A percentile compares a stretch with the other conserved stretches of the same genome.
These are phyloP conservation scores for Globisporangium camurandrum DNA, from an alignment of 352 stramenopile species.

Conservation along the genomic window DNA sequence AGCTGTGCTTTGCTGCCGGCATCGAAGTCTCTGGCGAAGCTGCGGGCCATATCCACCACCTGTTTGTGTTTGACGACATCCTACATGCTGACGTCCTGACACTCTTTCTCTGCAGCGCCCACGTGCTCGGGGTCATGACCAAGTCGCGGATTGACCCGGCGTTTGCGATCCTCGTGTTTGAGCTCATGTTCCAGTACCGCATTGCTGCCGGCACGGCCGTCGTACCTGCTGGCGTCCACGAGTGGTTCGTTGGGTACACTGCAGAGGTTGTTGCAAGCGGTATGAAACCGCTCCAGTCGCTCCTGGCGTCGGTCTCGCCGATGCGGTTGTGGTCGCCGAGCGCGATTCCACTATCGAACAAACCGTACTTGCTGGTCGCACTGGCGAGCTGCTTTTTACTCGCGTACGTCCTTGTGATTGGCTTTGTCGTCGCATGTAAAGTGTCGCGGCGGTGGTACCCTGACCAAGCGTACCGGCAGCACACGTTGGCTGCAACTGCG, in stretches of 20 bases:
- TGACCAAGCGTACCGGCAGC: too few species aligned
- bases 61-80: constrained; percentile 24
- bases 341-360: not conserved
- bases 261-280: not conserved
- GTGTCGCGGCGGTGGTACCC: not conserved
- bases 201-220: not conserved
- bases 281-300: not conserved
- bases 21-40: constrained; percentile 14
- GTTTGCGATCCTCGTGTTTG: constrained; percentile 18
- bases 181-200: constrained; percentile 12
- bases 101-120: constrained; percentile 21
- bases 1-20: constrained; percentile 17
- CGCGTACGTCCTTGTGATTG: not conserved
- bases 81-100: constrained; percentile 24
- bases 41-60: too few species aligned
- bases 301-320: not conserved
- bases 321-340: not conserved
- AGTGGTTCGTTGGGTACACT: not conserved
- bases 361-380: not conserved
- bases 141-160: constrained; percentile 24
- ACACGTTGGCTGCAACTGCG: too few species aligned
- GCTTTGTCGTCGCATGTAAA: not conserved
- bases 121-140: constrained; percentile 16
- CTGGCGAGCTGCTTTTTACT: not conserved
- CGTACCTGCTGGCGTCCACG: not conserved